Percentiles rank a stretch among this genome's conserved stretches.
phyloP scores from a whole-genome alignment of 768 basidiomycete genomes.

The Crucibulum laeve region DNA sequence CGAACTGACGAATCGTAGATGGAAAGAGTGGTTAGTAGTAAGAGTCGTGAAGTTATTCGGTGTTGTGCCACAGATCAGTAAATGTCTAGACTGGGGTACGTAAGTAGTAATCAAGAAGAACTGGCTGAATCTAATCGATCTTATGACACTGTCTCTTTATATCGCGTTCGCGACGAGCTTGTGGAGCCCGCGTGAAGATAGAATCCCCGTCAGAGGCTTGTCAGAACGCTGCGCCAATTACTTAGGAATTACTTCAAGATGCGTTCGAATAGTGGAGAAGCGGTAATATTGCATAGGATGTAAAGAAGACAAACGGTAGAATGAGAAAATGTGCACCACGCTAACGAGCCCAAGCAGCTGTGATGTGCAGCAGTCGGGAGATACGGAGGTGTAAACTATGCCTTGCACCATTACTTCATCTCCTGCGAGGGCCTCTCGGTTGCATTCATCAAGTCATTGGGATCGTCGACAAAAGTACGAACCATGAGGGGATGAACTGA shows the following conservation, averaged over 20 bases:
- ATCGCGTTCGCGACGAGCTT: no score
- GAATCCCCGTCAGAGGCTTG: no score
- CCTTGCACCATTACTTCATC: conserved; percentile 87
- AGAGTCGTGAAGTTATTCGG: conserved; percentile 4
- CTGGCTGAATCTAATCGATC: no score
- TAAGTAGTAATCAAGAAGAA: no score
- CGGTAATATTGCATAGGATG: neutral
- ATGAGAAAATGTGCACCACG: conserved; percentile 68
- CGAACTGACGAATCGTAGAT: no score
- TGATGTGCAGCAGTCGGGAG: conserved; percentile 58
- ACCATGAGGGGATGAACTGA: conserved; percentile 39
- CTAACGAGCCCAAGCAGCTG: conserved; percentile 76
- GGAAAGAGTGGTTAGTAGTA: conserved; percentile 5
- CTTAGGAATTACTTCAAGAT: no score
- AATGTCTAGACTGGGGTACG: no score
- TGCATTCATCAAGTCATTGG: conserved; percentile 34
- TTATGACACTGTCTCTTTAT: no score
- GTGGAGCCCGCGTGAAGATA: no score
- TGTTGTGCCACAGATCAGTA: conserved; percentile 19
- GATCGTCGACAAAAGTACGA: conserved; percentile 30
- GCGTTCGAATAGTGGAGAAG: neutral
- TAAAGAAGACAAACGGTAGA: no score
- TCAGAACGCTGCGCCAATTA: no score
- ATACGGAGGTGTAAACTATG: conserved; percentile 89
- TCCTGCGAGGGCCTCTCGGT: conserved; percentile 75